Conservation (phyloP, 2,329 filamentous ascomycete species). For the Trichoderma sp. region DNA sequence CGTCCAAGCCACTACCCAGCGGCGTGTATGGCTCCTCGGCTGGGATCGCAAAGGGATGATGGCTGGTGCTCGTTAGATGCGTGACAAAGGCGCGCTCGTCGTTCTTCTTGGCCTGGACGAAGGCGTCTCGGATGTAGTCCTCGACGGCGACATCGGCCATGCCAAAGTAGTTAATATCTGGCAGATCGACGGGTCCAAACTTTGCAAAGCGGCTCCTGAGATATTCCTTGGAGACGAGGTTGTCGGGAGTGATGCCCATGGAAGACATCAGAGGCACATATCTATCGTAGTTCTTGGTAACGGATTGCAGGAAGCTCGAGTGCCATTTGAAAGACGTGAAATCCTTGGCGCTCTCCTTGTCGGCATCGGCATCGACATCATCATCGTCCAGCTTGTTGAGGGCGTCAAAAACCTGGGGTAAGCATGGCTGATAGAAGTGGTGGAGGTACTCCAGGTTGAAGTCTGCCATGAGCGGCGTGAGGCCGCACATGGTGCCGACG, state of each 20-base stretch:
- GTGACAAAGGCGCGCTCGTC: conserved; percentile 41
- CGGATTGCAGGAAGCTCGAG: conserved; percentile 40
- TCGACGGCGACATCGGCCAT: conserved; percentile 39
- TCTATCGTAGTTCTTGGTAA: conserved; percentile 40
- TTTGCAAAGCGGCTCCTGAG: conserved; percentile 37
- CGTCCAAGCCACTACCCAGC: conserved; percentile 36
- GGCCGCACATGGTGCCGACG: conserved; percentile 46
- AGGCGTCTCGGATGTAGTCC: conserved; percentile 41
- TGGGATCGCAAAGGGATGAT: conserved; percentile 41
- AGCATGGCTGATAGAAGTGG: conserved; percentile 49
- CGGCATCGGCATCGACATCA: conserved; percentile 18
- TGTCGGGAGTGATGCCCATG: conserved; percentile 37
- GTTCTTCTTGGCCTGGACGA: conserved; percentile 37
- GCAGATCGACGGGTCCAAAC: conserved; percentile 36
- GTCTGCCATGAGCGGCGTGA: conserved; percentile 47
- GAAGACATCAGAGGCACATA: conserved; percentile 35
- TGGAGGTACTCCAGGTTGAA: conserved; percentile 47
- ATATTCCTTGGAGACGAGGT: conserved; percentile 38
- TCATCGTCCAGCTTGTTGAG: conserved; percentile 36
- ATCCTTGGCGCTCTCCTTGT: conserved; percentile 13
- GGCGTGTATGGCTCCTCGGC: conserved; percentile 36
- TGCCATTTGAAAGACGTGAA: conserved; percentile 38
- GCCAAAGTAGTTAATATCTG: conserved; percentile 42
- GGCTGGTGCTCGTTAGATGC: conserved; percentile 43
- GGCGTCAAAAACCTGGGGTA: conserved; percentile 45